Base-by-base conservation (phyloP, 192 early-diverging fungal species). In the Physocladia obscura region DNA sequence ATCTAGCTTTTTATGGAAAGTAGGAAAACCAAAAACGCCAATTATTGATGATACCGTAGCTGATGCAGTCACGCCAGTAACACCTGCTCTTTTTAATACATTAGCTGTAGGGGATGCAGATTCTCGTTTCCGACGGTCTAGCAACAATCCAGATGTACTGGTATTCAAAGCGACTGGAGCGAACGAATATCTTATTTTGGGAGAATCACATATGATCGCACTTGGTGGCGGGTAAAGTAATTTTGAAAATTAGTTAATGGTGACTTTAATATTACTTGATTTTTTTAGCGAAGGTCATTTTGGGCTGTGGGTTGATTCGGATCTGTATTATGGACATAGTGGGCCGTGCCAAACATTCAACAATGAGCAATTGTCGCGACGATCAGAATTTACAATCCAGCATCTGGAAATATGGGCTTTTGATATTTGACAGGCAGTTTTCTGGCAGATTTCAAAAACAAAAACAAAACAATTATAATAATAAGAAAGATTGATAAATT, bases 261-360 rank as follows among this genome's bases (percentile, higher is more conserved):
- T 8, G 44, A 36, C 17, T 0, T 36, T 13, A 19, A 15, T 19
- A 19, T 47, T 21, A 1, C 37, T 15, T 21, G 19, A 11, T n/a
- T n/a, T 24, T 15, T 2, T 60, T 49, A 80, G 78, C 5, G 69
- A 81, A 47, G 83, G 81, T n/a, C 67, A 68, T 29, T 82, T 82
- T 77, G 83, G 83, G 1, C 71, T 85, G 4, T 85, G 81, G 81
- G 62, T 85, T 2, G 77, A 78, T 58, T 75, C 76, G 37, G 67
- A 82, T 49, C 72, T 85, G 17, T 73, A 76, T 56, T 74, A 82
- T 52, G 83, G 83, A 0, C 79, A 85, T 65, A 70, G 64, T 35
- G 81, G 79, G 37, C 74, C 57, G 17, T 85, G 81, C 47, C 62
- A 71, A 29, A 82, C 83, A 22, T 85, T 85, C 63, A 61, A 64